Base-by-base conservation (phyloP, 352 stramenopile genomes). In the Phytopythium chamaehyphon region DNA sequence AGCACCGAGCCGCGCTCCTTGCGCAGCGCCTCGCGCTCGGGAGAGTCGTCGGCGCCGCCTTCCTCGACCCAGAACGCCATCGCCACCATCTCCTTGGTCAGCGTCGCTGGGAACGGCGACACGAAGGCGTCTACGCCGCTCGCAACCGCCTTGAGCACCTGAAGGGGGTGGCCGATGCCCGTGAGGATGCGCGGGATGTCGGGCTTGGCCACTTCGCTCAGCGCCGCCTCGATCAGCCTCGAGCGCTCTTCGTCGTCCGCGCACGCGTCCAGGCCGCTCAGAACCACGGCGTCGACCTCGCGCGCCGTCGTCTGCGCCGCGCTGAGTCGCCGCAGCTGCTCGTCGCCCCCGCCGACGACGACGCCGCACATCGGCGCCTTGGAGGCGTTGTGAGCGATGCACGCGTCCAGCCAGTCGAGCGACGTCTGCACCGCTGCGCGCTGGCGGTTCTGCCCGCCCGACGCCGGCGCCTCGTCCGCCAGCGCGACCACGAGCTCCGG, bases 371-470 rank as follows among this genome's bases (percentile, higher is more conserved):
- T 69, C 15, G 55, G 59, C 21, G 47, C 46, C 12, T 23, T 26
- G 18, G 68, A 53, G 9, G 47, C 28, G 4, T 65, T 59, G 35
- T 54, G 35, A 1, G 36, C 50, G 35, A 88, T 54, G 47, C 78
- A 92, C 18, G 62, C 70, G 53, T 92, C 81, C 22, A 92, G 60
- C 81, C 81, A 92, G 28, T 84, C 61, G 31, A 92, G 62, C 39
- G 81, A 80, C 23, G 60, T 73, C 51, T 87, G 66, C 23, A 92
- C 69, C 16, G 81, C 76, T 2, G 66, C 57, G 36, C 78, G 78
- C 58, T 90, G 81, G 9, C 81, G 76, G 56, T 92, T 92, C 28
- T 67, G 56, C 16, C 78, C 71, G 31, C 81, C 83, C 21, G 74
- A 75, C 18, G 57, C 46, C 4, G 62, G 63, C 42, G 87, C 71